Evolutionary conservation across 257 asterid genomes (phyloP).

Genomic region (Solanum peruvianum): DNA sequence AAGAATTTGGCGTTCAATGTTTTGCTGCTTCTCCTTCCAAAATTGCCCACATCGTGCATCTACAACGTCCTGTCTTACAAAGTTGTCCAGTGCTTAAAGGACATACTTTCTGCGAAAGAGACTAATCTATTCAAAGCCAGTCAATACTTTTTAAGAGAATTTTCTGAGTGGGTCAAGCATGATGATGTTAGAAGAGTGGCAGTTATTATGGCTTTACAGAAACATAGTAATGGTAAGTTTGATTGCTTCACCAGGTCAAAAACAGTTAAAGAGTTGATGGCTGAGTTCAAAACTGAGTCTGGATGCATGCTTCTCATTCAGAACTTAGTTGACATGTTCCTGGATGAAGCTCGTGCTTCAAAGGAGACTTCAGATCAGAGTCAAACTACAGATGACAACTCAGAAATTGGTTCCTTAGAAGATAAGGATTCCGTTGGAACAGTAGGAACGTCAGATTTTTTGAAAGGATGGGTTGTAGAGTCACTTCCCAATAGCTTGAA

Average conservation of each 20-base stretch:
- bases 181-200: conserved; percentile 75
- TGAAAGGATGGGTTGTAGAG: conserved; percentile 83
- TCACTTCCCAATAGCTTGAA: conserved; percentile 60
- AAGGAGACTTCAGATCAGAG: conserved; percentile 99
- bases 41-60: conserved; percentile 59
- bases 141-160: conserved; percentile 61
- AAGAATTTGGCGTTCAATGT: conserved; percentile 78
- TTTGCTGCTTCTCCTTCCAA: conserved; percentile 59
- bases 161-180: conserved; percentile 61
- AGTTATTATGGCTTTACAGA: conserved; percentile 81
- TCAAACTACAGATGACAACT: conserved; percentile 93
- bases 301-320: conserved; percentile 68
- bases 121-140: conserved; percentile 92
- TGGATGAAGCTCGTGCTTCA: conserved; percentile 69
- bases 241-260: conserved; percentile 71
- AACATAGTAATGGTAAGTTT: conserved; percentile 80
- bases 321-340: conserved; percentile 60
- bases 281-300: conserved; percentile 64
- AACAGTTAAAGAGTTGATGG: conserved; percentile 69
- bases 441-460: conserved; percentile 46
- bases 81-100: conserved; percentile 80
- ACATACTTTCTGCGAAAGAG: conserved; percentile 66
- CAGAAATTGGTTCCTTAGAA: conserved; percentile 77
- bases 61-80: conserved; percentile 51
- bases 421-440: conserved; percentile 56